Evolutionary conservation across 192 early-diverging fungal genomes (phyloP).

Genomic region (Coemansia sp.): DNA sequence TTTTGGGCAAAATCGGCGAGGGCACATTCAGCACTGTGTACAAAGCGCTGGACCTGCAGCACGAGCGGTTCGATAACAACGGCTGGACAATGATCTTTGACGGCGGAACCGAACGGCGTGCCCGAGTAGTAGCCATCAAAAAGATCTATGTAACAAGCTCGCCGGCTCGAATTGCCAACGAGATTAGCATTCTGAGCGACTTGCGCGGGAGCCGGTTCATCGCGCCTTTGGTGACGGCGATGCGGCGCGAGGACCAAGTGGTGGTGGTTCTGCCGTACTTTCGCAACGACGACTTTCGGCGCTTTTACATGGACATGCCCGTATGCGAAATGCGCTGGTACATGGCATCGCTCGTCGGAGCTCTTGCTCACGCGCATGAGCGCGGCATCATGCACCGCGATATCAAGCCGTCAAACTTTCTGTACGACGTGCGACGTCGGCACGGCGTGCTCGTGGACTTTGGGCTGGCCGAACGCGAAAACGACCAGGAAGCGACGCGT

Average conservation of each 20-base stretch:
- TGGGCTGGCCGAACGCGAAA: slow-evolving; percentile 76
- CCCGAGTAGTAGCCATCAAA: slow-evolving; percentile 76
- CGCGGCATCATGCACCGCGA: slow-evolving; percentile 84
- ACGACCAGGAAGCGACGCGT: slow-evolving; percentile 43
- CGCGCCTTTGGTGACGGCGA: slow-evolving; percentile 73
- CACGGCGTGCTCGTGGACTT: slow-evolving; percentile 90
- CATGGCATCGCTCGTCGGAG: slow-evolving; percentile 69
- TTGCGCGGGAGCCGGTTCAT: slow-evolving; percentile 74
- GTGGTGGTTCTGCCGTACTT: slow-evolving; percentile 83
- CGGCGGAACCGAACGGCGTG: slow-evolving; percentile 8
- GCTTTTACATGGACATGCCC: slow-evolving; percentile 63
- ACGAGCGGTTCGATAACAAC: slow-evolving; percentile 70
- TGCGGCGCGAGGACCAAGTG: slow-evolving; percentile 79
- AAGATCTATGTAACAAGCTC: slow-evolving; percentile 82
- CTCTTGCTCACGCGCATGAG: slow-evolving; percentile 68
- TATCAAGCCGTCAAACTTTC: slow-evolving; percentile 93
- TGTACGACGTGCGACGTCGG: slow-evolving; percentile 67
- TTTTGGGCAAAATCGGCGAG: slow-evolving; percentile 81
- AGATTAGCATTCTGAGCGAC: slow-evolving; percentile 73
- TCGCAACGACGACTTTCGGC: slow-evolving; percentile 75
- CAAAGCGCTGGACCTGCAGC: slow-evolving; percentile 77
- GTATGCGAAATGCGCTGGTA: slow-evolving; percentile 75
- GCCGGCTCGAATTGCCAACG: slow-evolving; percentile 75
- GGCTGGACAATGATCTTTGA: slow-evolving; percentile 59
- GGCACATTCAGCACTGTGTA: slow-evolving; percentile 94